phyloP scores from a whole-genome alignment of 2,329 filamentous ascomycete genomes.

The Sphaerostilbella broomeana region DNA sequence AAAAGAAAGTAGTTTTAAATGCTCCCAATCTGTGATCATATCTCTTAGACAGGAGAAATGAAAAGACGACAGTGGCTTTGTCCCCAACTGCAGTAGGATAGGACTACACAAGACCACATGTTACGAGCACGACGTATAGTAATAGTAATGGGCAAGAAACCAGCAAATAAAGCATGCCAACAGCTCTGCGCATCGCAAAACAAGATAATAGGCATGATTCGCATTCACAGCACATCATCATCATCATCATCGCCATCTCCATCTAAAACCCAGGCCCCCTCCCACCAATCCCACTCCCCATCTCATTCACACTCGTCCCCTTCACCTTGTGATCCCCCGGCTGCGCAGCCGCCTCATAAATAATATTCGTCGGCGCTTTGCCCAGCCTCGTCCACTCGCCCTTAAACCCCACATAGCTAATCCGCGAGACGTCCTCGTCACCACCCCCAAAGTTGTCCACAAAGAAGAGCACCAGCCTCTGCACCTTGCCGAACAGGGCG shows the following conservation, averaged over 20 bases:
- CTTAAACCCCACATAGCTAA: constrained; percentile 86
- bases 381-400: constrained; percentile 89
- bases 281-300: constrained; percentile 49
- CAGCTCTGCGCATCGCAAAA: too few species aligned
- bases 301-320: constrained; percentile 47
- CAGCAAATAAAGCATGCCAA: too few species aligned
- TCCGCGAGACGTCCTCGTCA: constrained; percentile 70
- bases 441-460: constrained; percentile 81
- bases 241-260: constrained; percentile 1
- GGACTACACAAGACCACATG: too few species aligned
- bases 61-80: too few species aligned
- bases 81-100: too few species aligned
- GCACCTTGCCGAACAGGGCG: constrained; percentile 83
- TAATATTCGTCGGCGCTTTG: constrained; percentile 62
- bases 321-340: constrained; percentile 75
- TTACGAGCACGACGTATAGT: too few species aligned
- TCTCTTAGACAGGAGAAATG: too few species aligned
- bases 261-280: constrained; percentile 29
- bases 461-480: constrained; percentile 77
- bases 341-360: constrained; percentile 93
- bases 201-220: too few species aligned
- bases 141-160: too few species aligned
- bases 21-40: too few species aligned
- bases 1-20: too few species aligned
- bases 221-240: too few species aligned